Percentiles rank a stretch among this genome's conserved stretches.
phyloP scores from a whole-genome alignment of 2,329 filamentous ascomycete species.

The Onygenales sp. region DNA sequence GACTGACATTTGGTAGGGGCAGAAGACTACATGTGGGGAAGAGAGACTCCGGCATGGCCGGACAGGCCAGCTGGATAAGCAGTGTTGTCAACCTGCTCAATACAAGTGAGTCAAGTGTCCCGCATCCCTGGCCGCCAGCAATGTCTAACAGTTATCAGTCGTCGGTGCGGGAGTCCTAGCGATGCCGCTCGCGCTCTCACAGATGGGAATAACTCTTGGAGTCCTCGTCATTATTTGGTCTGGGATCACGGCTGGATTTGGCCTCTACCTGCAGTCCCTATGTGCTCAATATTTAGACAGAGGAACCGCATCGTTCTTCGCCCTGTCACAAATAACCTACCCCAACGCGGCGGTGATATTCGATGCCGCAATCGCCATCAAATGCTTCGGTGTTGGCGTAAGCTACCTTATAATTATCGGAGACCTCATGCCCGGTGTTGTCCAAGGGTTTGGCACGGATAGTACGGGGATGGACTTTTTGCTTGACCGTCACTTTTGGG shows the following conservation, averaged over 20 bases:
- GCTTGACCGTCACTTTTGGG: conserved; percentile 90
- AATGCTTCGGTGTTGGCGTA: conserved; percentile 94
- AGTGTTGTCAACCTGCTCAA: conserved; percentile 94
- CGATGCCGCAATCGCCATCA: conserved; percentile 90
- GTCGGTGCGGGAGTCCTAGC: conserved; percentile 89
- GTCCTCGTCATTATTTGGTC: conserved; percentile 84
- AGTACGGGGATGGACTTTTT: conserved; percentile 61
- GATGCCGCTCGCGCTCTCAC: conserved; percentile 89
- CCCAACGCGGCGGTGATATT: conserved; percentile 93
- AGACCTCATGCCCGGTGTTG: conserved; percentile 93
- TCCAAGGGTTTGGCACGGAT: conserved; percentile 63
- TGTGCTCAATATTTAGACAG: conserved; percentile 90
- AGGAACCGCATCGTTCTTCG: conserved; percentile 84
- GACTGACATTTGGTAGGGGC: not conserved
- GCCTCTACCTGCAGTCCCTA: conserved; percentile 85
- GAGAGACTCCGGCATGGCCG: conserved; percentile 58
- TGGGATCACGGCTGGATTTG: conserved; percentile 78
- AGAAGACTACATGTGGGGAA: conserved; percentile 43
- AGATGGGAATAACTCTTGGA: conserved; percentile 87
- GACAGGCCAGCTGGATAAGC: conserved; percentile 79
- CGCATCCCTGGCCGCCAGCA: not conserved
- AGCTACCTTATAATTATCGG: conserved; percentile 99
- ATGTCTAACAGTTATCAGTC: conserved; percentile 43
- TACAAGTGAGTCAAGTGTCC: conserved; percentile 58
- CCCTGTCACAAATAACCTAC: conserved; percentile 93